phyloP scores from a whole-genome alignment of 768 basidiomycete genomes.

The Amanita pseudoporphyria region DNA sequence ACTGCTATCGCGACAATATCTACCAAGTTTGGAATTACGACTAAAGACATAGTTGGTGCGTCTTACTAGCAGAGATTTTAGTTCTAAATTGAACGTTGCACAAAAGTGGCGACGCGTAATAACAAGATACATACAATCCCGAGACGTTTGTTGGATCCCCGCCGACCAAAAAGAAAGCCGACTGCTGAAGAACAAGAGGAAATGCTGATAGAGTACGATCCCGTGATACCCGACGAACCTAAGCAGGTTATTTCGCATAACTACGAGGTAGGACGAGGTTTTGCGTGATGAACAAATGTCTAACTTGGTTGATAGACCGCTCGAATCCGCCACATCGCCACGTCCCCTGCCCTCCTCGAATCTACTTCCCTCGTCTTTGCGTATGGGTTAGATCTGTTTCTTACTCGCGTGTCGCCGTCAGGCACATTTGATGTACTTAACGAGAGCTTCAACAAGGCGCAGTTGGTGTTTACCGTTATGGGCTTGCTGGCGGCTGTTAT shows the following conservation, averaged over 20 bases:
- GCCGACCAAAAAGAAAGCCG: conserved; percentile 68
- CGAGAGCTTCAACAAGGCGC: conserved; percentile 88
- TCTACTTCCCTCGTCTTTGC: conserved; percentile 86
- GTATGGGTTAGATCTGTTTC: conserved; percentile 85
- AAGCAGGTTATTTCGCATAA: conserved; percentile 38
- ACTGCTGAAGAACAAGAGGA: conserved; percentile 79
- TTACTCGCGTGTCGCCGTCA: conserved; percentile 77
- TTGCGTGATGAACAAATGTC: background rate
- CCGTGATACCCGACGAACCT: conserved; percentile 66
- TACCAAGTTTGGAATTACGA: conserved; percentile 83
- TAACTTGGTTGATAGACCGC: conserved; percentile 39
- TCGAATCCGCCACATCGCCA: conserved; percentile 56
- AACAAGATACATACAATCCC: conserved; percentile 70
- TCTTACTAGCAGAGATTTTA: conserved; percentile 12
- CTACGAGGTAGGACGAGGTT: conserved; percentile 26
- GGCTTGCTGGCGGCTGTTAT: conserved; percentile 68
- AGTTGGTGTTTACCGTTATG: conserved; percentile 74
- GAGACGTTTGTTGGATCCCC: conserved; percentile 68
- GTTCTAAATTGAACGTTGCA: background rate
- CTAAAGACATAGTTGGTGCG: conserved; percentile 79
- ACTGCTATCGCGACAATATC: conserved; percentile 64
- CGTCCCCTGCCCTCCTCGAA: conserved; percentile 81
- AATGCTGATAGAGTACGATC: conserved; percentile 77
- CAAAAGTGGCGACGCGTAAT: conserved; percentile 65
- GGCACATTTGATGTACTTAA: conserved; percentile 91